phyloP scores from a whole-genome alignment of 1,284 basidiomycete genomes.

The Ustilago cynodontis region DNA sequence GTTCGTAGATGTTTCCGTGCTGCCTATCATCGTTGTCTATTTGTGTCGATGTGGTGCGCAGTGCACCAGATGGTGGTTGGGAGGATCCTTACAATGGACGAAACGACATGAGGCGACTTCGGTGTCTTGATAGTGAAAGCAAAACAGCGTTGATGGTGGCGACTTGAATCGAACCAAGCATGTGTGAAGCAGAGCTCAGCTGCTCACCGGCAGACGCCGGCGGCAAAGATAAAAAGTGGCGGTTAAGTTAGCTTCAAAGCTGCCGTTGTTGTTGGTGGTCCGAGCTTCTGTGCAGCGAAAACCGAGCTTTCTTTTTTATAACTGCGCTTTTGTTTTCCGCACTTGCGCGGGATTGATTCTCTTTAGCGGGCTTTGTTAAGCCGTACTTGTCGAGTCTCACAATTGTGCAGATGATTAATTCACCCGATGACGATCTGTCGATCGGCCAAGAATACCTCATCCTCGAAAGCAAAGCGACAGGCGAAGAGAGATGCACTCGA shows the following conservation, averaged over 20 bases:
- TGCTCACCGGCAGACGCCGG: not conserved
- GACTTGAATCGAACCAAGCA: too few relatives aligned
- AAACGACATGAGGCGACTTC: not conserved
- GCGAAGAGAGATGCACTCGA: not conserved
- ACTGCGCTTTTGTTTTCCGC: not conserved
- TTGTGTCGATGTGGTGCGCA: too few relatives aligned
- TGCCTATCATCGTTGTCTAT: slow-evolving; percentile 9
- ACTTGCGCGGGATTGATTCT: not conserved
- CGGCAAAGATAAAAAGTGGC: not conserved
- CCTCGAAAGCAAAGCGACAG: not conserved
- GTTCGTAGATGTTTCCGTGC: slow-evolving; percentile 2
- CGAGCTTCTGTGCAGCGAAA: slow-evolving; percentile 4
- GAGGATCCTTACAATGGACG: not conserved
- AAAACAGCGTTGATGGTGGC: not conserved
- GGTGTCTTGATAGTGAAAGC: not conserved
- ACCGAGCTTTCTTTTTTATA: not conserved
- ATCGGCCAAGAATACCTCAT: not conserved
- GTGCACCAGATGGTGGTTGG: not conserved
- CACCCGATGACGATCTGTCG: not conserved
- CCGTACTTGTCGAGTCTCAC: not conserved
- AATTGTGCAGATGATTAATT: not conserved
- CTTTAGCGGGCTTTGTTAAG: not conserved
- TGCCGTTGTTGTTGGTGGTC: not conserved
- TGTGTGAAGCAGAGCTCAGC: not conserved
- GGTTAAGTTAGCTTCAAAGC: not conserved